Base-by-base conservation (phyloP, 371 early-diverging fungal genomes). In the Mucor racemosus region DNA sequence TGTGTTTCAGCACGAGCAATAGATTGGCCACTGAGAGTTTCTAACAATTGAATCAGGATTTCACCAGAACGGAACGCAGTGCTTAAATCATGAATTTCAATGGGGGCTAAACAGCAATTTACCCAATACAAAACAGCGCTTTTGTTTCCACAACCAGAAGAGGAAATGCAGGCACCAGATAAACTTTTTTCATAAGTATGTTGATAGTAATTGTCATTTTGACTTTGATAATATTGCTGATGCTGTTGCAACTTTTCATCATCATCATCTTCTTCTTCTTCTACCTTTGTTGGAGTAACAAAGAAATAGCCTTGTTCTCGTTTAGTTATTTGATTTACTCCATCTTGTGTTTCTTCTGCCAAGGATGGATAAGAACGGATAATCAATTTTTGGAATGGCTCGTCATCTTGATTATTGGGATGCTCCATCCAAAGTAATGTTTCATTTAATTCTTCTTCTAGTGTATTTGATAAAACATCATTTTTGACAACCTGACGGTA, bases 371-470 rank as follows among this genome's bases (percentile, higher is more conserved):
- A 46, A 10, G 46, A 46, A 2, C 46, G 46, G 10, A 46, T 46
- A 10, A 46, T 46, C 10, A 46, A 19, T 2, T 46, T 46, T 19
- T 46, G 46, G 19, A 19, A 46, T 8, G 46, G 46, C 46, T 46
- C 46, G 2, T 46, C 9, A 19, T 46, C 46, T 4, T 46, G 46
- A 8, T 46, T 19, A 19, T 19, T 46, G 46, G 63, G 63, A 33
- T 50, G 55, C 63, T 63, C 63, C 40, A 63, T 63, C 63, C 63
- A 63, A n/a, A 63, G 34, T 21, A 63, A 15, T 15, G 63, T 63
- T 40, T 63, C 63, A 31, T 63, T 54, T 5, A 63, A 26, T 4
- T 53, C 50, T n/a, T 63, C 55, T 38, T 50, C 33, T 21, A 62
- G 13, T 15, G 13, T 53, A 19, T 7, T 53, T 19, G n/a, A 38